A percentile compares a stretch with the other conserved stretches of the same genome.
phyloP scores from a whole-genome alignment of 208 protist genomes.

The Vickermania spadyakhi region DNA sequence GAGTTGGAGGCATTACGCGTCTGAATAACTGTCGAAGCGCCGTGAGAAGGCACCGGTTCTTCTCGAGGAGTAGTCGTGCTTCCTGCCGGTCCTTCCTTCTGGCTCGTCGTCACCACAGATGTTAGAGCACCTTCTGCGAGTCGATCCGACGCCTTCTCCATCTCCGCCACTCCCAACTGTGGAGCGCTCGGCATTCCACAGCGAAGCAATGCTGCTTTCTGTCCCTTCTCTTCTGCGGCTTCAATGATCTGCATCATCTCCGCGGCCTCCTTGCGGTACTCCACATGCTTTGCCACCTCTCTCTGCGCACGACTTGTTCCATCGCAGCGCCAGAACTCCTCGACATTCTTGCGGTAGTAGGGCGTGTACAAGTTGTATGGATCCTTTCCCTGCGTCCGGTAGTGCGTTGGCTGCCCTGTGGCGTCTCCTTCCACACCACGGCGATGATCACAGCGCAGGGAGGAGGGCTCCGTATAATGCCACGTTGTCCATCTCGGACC shows the following conservation, averaged over 20 bases:
- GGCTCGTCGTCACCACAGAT: too few species aligned
- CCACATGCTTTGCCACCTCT: not conserved
- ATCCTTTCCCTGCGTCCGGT: slow-evolving; percentile 9
- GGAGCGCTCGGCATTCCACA: not conserved
- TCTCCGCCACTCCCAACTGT: too few species aligned
- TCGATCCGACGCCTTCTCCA: too few species aligned
- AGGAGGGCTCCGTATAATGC: slow-evolving; percentile 34
- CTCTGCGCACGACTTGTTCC: not conserved
- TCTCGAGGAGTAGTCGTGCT: too few species aligned
- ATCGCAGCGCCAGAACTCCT: not conserved
- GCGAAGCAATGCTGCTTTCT: too few species aligned
- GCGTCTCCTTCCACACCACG: slow-evolving; percentile 34
- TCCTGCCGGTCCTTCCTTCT: too few species aligned
- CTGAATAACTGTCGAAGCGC: too few species aligned
- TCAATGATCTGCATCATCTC: not conserved
- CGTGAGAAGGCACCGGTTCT: too few species aligned
- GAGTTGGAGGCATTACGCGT: too few species aligned
- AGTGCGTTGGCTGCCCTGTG: slow-evolving; percentile 22
- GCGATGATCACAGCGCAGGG: slow-evolving; percentile 13
- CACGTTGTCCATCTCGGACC: slow-evolving; percentile 77
- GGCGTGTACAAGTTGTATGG: not conserved
- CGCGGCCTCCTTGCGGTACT: not conserved
- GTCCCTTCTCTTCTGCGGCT: not conserved
- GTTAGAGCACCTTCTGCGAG: too few species aligned
- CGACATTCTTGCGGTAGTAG: not conserved